phyloP scores from a whole-genome alignment of 305 asterid species.

The Rubia balearica region DNA sequence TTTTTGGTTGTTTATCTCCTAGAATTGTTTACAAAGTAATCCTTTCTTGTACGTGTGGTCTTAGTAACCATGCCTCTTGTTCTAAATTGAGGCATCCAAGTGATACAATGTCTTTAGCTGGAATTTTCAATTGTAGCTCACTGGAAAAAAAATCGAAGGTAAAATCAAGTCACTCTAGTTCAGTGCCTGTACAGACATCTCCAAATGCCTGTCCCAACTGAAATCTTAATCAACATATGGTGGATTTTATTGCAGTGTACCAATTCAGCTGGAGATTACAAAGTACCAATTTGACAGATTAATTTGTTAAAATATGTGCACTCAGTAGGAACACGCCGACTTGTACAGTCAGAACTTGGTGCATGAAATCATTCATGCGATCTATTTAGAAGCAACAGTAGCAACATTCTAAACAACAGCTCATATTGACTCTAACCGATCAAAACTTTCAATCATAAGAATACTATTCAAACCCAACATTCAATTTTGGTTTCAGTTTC shows the following conservation, averaged over 20 bases:
- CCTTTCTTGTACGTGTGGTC: background rate
- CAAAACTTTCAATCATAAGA: background rate
- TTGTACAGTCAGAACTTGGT: background rate
- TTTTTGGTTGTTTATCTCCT: too few species aligned
- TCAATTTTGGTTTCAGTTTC: slow-evolving; percentile 21
- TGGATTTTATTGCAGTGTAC: background rate
- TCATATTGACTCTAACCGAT: background rate
- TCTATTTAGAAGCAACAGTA: background rate
- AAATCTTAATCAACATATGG: too few species aligned
- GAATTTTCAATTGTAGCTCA: background rate
- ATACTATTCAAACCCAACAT: slow-evolving; percentile 16
- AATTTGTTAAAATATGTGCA: background rate
- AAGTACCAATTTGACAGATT: background rate
- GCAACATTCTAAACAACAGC: background rate
- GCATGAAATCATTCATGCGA: background rate
- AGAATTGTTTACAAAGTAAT: too few species aligned
- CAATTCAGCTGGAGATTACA: too few species aligned
- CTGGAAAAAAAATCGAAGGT: background rate
- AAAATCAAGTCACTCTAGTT: background rate
- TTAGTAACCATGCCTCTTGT: background rate
- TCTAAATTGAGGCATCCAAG: slow-evolving; percentile 1
- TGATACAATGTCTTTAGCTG: background rate
- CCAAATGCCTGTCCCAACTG: background rate
- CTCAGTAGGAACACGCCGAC: background rate
- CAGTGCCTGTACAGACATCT: background rate